Conservation (phyloP, 73 alveolate species). For the Symbiodinium natans region DNA sequence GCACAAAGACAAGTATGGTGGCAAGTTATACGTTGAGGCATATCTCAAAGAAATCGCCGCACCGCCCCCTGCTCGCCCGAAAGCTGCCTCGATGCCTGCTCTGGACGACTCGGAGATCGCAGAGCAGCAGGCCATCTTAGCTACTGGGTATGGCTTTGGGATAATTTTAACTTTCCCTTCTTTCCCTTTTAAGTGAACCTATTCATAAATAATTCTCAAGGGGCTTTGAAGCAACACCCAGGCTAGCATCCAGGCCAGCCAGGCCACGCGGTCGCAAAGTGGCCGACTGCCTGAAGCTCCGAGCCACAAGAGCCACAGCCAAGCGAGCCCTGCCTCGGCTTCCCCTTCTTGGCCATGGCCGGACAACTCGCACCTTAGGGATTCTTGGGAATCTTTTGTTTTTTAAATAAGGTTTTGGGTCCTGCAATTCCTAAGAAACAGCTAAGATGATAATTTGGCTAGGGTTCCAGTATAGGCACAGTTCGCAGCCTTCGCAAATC, state of each 20-base stretch:
- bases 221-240: not conserved
- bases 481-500: too few relatives aligned
- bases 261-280: not conserved
- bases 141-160: not conserved
- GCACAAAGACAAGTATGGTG: conserved; percentile 89
- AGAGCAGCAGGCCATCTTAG: conserved; percentile 8
- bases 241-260: not conserved
- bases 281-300: not conserved
- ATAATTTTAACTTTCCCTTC: not conserved
- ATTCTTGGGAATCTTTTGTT: too few relatives aligned
- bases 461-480: too few relatives aligned
- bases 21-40: conserved; percentile 21
- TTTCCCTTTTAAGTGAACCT: too few relatives aligned
- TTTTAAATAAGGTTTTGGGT: too few relatives aligned
- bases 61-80: not conserved
- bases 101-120: conserved; percentile 3
- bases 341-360: not conserved
- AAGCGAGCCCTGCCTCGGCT: not conserved
- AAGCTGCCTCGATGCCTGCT: not conserved
- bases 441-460: too few relatives aligned
- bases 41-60: conserved; percentile 18
- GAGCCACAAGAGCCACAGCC: too few relatives aligned
- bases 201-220: too few relatives aligned
- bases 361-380: not conserved
- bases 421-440: too few relatives aligned